Evolutionary conservation across 202 grass and related monocot genomes (phyloP).

Genomic region (Eragrostis tef): DNA sequence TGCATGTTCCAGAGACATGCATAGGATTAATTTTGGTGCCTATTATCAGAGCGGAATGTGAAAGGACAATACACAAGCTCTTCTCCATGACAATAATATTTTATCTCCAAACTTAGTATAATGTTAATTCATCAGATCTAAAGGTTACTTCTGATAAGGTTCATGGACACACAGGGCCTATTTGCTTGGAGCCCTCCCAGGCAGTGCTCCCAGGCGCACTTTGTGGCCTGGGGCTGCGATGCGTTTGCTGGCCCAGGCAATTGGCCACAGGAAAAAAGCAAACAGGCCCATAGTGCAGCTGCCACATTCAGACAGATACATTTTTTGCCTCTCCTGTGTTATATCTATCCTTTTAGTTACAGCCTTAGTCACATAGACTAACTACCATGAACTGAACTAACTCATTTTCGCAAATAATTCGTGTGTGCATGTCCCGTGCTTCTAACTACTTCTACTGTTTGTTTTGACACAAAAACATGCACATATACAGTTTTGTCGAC

Average conservation of each 20-base stretch:
- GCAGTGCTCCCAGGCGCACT: too few relatives aligned
- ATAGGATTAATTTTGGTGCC: neutral
- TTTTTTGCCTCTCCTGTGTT: neutral
- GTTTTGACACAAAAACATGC: neutral
- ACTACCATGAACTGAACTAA: neutral
- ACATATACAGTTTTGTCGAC: neutral
- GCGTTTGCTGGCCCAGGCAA: too few relatives aligned
- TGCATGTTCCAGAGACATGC: too few relatives aligned
- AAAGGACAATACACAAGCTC: neutral
- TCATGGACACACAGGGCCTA: neutral
- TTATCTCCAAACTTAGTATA: slow-evolving; percentile 1
- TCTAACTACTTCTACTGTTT: neutral
- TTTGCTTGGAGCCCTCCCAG: too few relatives aligned
- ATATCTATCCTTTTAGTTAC: neutral
- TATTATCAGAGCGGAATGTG: neutral
- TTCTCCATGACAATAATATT: neutral
- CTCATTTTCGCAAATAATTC: neutral
- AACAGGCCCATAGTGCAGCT: slow-evolving; percentile 28
- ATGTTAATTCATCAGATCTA: slow-evolving; percentile 19
- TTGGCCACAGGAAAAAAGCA: too few relatives aligned
- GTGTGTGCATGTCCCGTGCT: neutral
- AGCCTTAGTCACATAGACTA: neutral
- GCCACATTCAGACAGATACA: neutral
- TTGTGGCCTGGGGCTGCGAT: too few relatives aligned
- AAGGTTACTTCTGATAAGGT: neutral